Conservation (phyloP, 192 early-diverging fungal genomes). For the Irineochytrium annulatum region DNA sequence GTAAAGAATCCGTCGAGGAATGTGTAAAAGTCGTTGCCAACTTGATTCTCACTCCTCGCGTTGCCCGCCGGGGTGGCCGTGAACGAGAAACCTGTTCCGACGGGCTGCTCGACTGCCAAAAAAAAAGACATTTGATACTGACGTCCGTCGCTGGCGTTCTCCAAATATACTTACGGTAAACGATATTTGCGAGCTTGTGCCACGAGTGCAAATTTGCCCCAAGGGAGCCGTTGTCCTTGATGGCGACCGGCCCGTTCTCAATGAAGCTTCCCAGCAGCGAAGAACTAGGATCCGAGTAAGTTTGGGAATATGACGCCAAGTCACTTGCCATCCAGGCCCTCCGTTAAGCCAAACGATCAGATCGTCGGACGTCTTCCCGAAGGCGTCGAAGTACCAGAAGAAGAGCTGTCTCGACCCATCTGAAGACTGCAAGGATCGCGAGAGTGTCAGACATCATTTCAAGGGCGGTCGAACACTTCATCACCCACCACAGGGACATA, state of each 20-base stretch:
- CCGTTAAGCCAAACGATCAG: slow-evolving; percentile 35
- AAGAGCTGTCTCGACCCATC: neutral
- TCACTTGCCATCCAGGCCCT: slow-evolving; percentile 23
- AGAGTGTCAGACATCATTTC: neutral
- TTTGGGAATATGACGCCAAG: neutral
- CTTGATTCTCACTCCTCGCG: neutral
- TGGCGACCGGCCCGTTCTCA: slow-evolving; percentile 22
- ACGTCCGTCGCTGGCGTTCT: too few relatives aligned
- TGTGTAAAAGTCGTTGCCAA: slow-evolving; percentile 4
- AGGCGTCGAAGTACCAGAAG: slow-evolving; percentile 12
- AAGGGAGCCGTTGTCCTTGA: slow-evolving; percentile 1
- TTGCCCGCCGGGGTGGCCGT: neutral
- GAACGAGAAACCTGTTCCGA: slow-evolving; percentile 53
- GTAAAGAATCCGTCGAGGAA: slow-evolving; percentile 29
- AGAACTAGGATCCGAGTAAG: slow-evolving; percentile 1
- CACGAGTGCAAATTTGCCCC: slow-evolving; percentile 18
- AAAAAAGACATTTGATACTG: neutral
- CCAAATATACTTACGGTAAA: slow-evolving; percentile 16
- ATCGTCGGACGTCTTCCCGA: neutral
- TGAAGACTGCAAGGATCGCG: neutral
- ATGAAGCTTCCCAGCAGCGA: slow-evolving; percentile 31
- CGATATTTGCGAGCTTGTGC: slow-evolving; percentile 27
- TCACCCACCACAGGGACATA: slow-evolving; percentile 7
- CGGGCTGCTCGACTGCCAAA: slow-evolving; percentile 59
- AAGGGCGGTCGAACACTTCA: neutral